Percentiles rank a stretch among this genome's conserved stretches.
Evolutionary conservation across 2,329 filamentous ascomycete species (phyloP).

Genomic region (Pezicula neosporulosa): DNA sequence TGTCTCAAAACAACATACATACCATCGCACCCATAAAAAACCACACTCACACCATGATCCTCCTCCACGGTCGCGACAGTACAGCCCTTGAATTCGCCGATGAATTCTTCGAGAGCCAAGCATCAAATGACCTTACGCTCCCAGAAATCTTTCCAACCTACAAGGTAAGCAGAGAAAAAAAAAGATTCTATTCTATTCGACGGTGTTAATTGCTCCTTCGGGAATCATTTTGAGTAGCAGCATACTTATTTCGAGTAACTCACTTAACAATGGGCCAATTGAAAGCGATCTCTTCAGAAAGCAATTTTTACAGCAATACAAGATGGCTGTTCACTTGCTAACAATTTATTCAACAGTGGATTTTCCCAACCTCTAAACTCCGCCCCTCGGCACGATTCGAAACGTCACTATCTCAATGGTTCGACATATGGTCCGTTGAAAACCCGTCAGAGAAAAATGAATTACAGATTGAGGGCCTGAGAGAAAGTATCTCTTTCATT

Average conservation of each 20-base stretch:
- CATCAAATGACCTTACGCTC: constrained; percentile 15
- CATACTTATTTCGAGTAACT: too few relatives aligned
- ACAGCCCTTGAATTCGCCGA: constrained; percentile 32
- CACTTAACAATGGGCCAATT: too few relatives aligned
- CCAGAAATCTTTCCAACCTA: constrained; percentile 13
- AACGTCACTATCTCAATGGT: constrained; percentile 40
- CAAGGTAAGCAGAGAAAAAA: neutral
- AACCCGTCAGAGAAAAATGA: constrained; percentile 39
- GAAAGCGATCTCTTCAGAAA: too few relatives aligned
- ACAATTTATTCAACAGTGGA: constrained; percentile 2
- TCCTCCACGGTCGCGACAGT: constrained; percentile 43
- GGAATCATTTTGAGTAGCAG: too few relatives aligned
- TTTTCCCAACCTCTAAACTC: constrained; percentile 18
- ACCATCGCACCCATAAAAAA: constrained; percentile 5
- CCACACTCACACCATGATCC: constrained; percentile 43
- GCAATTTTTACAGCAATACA: too few relatives aligned
- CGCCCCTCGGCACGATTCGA: constrained; percentile 25
- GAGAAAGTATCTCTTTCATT: constrained; percentile 33
- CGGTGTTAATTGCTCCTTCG: too few relatives aligned
- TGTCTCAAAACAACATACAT: neutral
- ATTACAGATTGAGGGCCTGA: constrained; percentile 37
- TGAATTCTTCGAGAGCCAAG: constrained; percentile 37
- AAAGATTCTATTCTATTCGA: too few relatives aligned
- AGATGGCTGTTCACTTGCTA: too few relatives aligned
- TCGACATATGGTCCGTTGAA: constrained; percentile 43